Conservation (phyloP, 805 yeast genomes). For the Candida chauliodis region DNA sequence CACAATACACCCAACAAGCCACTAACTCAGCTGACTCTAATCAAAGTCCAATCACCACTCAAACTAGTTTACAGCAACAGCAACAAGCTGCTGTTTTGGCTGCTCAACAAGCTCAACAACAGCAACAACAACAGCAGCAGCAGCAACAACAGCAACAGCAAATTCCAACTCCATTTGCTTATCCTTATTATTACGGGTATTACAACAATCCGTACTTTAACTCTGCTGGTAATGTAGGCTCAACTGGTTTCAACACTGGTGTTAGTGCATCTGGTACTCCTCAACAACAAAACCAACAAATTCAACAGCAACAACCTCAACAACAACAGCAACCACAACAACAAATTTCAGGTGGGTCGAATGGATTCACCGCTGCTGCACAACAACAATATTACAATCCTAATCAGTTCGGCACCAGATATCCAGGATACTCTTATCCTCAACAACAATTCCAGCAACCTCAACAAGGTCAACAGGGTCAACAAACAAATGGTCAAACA, state of each 20-base stretch:
- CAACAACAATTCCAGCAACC: constrained; percentile 21
- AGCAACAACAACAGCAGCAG: constrained; percentile 17
- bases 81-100: constrained; percentile 12
- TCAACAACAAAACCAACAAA: constrained; percentile 14
- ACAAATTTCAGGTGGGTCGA: constrained; percentile 2
- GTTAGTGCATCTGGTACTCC: constrained; percentile 13
- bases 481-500: constrained; percentile 4
- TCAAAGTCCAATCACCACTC: constrained; percentile 31
- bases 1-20: constrained; percentile 14
- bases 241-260: constrained; percentile 15
- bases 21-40: constrained; percentile 20
- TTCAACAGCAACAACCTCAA: constrained; percentile 15
- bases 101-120: constrained; percentile 17
- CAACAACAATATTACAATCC: constrained; percentile 24
- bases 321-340: constrained; percentile 6
- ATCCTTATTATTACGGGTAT: constrained; percentile 39
- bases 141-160: constrained; percentile 17
- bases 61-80: constrained; percentile 19
- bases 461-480: constrained; percentile 7
- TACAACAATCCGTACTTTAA: constrained; percentile 40
- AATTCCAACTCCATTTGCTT: constrained; percentile 40
- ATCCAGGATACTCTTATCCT: constrained; percentile 28
- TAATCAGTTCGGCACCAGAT: constrained; percentile 26
- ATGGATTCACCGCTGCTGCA: constrained; percentile 7
- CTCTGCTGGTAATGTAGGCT: constrained; percentile 22